Base-by-base conservation (phyloP, 2,329 filamentous ascomycete species). In the Aspergillus sp. region DNA sequence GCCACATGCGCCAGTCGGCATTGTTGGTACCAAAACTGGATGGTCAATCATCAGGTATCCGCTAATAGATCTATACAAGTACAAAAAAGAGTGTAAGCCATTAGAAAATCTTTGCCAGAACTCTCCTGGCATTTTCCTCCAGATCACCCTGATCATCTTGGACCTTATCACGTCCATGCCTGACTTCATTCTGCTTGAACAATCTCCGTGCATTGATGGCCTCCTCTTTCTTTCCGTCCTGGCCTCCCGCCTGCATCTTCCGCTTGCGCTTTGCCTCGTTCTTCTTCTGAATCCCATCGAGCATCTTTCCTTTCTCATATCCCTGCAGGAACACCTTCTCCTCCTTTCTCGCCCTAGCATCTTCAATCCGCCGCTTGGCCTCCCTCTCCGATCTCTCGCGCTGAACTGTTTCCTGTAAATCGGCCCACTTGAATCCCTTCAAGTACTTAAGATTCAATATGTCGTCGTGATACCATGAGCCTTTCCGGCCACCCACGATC, bases 391-490 rank as follows among this genome's bases (percentile, higher is more conserved):
- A 64, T 57, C 74, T 68, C 69, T 80, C 78, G 51, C 75, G 64
- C 59, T 74, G 71, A 17, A 79, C 70, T 47, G 75, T 74, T 53
- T 79, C 77, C 72, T 78, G 78, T 59, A 80, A 59, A 66, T 79
- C 75, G 19, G 66, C 68, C 78, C 77, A 79, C 52, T 70, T 71
- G 57, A 77, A 76, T 3, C 75, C 74, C 11, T 64, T 62, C 47
- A 80, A 64, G 56, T 80, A 80, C 54, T 76, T 78, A 69, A 80
- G 77, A 59, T 78, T 79, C 72, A 71, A 77, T 27, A 79, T 64
- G 64, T 79, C 78, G 61, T 79, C 78, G 50, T 75, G 73, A 54
- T 80, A 80, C 66, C 71, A 79, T 5, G 76, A 73, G 3, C 75
- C 75, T 65, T 80, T 79, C 33, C 69, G 68, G 3, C 77, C 77